Evolutionary conservation across 805 yeast species (phyloP).

Genomic region (Vanderwaltozyma yarrowii): DNA sequence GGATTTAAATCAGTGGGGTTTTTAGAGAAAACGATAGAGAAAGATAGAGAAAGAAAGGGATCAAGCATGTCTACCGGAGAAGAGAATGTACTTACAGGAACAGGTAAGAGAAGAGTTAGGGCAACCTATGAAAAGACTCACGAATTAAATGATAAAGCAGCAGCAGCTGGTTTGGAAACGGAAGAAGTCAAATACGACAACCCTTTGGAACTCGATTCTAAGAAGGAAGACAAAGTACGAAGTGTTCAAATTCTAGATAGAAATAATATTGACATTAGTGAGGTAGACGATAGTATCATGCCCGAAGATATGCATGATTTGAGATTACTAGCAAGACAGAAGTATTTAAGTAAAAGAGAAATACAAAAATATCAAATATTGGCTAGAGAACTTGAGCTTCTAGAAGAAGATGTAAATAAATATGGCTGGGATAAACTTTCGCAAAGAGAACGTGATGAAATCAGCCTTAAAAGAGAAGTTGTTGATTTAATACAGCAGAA

Average conservation of each 20-base stretch:
- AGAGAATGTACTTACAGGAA: slow-evolving; percentile 4
- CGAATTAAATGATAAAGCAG: background rate
- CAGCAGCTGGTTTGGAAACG: slow-evolving; percentile 1
- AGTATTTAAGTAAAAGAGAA: slow-evolving; percentile 40
- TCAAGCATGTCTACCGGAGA: too few relatives aligned
- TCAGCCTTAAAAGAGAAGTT: slow-evolving; percentile 37
- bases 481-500: background rate
- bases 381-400: slow-evolving; percentile 37
- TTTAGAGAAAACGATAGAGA: too few relatives aligned
- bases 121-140: slow-evolving; percentile 9
- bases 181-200: background rate
- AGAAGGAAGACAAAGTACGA: too few relatives aligned
- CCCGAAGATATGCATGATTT: slow-evolving; percentile 26
- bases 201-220: background rate
- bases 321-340: slow-evolving; percentile 39
- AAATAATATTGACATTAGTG: background rate
- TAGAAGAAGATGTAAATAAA: slow-evolving; percentile 39
- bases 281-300: background rate
- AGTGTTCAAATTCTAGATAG: background rate
- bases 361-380: slow-evolving; percentile 35
- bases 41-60: too few relatives aligned
- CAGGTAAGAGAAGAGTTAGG: slow-evolving; percentile 17
- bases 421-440: slow-evolving; percentile 48
- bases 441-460: slow-evolving; percentile 40
- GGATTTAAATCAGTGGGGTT: too few relatives aligned